phyloP scores from a whole-genome alignment of 192 early-diverging fungal species.

The Backusella mclennaniae region DNA sequence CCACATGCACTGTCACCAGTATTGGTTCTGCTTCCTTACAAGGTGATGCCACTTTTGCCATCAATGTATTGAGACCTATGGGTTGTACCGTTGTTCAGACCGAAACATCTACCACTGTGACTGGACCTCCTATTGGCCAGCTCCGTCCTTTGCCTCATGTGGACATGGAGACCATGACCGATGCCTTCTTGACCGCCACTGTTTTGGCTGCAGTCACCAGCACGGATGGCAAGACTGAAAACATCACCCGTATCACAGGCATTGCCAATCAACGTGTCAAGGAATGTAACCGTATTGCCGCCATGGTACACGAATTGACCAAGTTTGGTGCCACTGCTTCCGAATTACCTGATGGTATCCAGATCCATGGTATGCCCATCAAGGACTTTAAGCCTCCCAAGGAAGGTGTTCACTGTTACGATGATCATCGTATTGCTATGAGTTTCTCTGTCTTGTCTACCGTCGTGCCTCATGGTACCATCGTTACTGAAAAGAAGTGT shows the following conservation, averaged over 20 bases:
- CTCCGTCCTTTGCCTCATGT: constrained; percentile 73
- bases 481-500: constrained; percentile 92
- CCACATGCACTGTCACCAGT: constrained; percentile 82
- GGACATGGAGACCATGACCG: constrained; percentile 99
- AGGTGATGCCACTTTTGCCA: constrained; percentile 89
- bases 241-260: constrained; percentile 84
- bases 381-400: constrained; percentile 47
- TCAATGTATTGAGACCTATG: constrained; percentile 89
- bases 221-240: constrained; percentile 41
- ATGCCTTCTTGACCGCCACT: constrained; percentile 95
- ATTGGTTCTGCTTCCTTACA: constrained; percentile 93
- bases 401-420: constrained; percentile 88
- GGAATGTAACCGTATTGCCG: constrained; percentile 97
- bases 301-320: constrained; percentile 91
- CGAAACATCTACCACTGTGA: constrained; percentile 83
- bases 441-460: constrained; percentile 86
- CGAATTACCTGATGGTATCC: constrained; percentile 89
- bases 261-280: constrained; percentile 98
- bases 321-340: constrained; percentile 83
- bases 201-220: constrained; percentile 88
- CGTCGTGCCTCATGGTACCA: constrained; percentile 67
- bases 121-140: constrained; percentile 72
- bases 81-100: constrained; percentile 92
- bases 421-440: constrained; percentile 99
- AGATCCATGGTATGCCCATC: constrained; percentile 69